Base-by-base conservation (phyloP, 768 basidiomycete genomes). In the Collybia mongolica region DNA sequence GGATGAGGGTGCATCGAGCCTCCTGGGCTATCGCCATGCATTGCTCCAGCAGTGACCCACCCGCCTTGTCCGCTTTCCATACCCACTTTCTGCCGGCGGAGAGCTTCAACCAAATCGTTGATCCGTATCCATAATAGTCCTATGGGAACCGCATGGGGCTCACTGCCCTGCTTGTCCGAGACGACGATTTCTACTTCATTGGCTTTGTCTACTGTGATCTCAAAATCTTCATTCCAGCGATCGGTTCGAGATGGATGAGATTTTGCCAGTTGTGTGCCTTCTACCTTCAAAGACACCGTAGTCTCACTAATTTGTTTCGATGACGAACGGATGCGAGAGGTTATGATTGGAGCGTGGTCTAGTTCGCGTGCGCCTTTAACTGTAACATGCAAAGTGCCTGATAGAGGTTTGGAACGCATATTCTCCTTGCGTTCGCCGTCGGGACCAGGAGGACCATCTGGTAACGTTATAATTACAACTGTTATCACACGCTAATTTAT, bases 161-260 rank as follows among this genome's bases (percentile, higher is more conserved):
- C 91, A 49, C 84, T 86, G 17, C 82, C 80, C 60, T 91, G 90
- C 59, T 93, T 93, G 69, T 99, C 97, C 60, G 93, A 94, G 26
- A 99, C 82, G 24, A 93, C 90, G 45, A 99, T 86, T 71, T 98
- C 97, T 43, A 98, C 90, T 75, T 99, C 97, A 65, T 96, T 98
- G 12, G 96, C 95, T 69, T 98, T 98, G 74, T 98, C 96, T 36
- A 98, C 90, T 0, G 86, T 78, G 52, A 99, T 92, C 68, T 96
- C 93, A 54, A 98, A 98, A 52, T 94, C 91, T 69, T 99, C 95
- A 64, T 93, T 92, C 97, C 97, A 99, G 39, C 90, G 86, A 69
- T 98, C 97, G 23, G 88, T 97, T 52, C 93, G 86, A 8, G 93
- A 87, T 6, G 93, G 90, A 64, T 96, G 93, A 0, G 95, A 94